Base-by-base conservation (phyloP, 2,329 filamentous ascomycete genomes). In the Monosporascus ibericus region DNA sequence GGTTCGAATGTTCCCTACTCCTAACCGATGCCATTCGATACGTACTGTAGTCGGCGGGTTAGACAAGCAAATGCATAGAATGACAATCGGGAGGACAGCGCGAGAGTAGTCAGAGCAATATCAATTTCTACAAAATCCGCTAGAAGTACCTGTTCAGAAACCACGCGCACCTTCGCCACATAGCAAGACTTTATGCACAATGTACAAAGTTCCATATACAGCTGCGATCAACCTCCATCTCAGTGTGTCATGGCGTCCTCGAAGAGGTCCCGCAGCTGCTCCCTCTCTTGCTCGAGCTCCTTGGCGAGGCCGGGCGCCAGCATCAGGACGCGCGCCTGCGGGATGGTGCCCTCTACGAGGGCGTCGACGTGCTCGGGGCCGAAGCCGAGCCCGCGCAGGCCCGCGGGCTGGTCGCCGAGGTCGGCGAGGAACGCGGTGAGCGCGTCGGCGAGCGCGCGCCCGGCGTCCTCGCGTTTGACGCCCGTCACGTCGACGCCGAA, bases 301-400 rank as follows among this genome's bases (percentile, higher is more conserved):
- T 79, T 80, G 39, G 81, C 83, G 63, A 99, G 70, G 25, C 82
- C 91, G 1, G 94, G 95, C 30, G 94, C 94, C 56, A 99, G 73
- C 86, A 92, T 94, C 64, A 99, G 69, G 51, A 99, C 95, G 59
- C 94, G 78, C 52, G 84, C 84, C 74, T 99, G 94, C 5, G 94
- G 94, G 56, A 99, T 85, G 0, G 94, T 99, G 1, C 94, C 95
- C 70, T 97, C 92, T 1, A 99, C 91, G 57, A 99, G 74, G 9
- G 76, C 82, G 58, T 95, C 90, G 18, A 99, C 76, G 72, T 97
- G 83, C 39, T 82, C 81, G 17, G 70, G 73, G 50, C 79, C 79
- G 65, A 97, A 99, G 0, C 94, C 95, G 14, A 99, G 72, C 38
- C 81, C 84, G 72, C 88, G 90, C 59, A 99, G 71, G 0, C 95